Base-by-base conservation (phyloP, 1,284 basidiomycete genomes). In the Moniliophthora roreri region DNA sequence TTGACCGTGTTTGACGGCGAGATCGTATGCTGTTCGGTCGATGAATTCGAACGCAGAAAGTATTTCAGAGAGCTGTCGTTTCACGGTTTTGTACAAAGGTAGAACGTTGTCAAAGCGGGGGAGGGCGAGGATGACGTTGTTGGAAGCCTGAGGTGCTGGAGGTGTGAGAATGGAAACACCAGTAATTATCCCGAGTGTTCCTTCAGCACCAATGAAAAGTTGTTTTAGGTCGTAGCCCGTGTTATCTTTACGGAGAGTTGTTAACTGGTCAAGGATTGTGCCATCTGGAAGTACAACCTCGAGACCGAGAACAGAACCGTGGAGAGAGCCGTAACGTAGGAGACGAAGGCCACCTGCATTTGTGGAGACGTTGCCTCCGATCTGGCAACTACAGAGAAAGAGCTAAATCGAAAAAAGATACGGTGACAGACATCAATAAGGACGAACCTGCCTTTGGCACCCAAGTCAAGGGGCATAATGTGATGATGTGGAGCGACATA, bases 201-300 rank as follows among this genome's bases (percentile, higher is more conserved):
- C 97, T 69, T 99, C 97, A 9, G 92, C 89, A 18, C 97, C 97
- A 62, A 99, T 98, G 71, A 99, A 99, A 6, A 99, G 82, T 69
- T 99, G 97, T 72, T 99, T 99, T 48, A 99, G 78, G 69, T 99
- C 97, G 67, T 98, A 96, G 89, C 94, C 95, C 2, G 97, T 99
- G 70, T 99, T 99, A 72, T 99, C 97, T 74, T 99, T 99, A 46
- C 97, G 84, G 54, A 99, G 73, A 26, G 87, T 84, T 6, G 89
- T 85, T 34, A 95, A 72, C 58, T 90, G 88, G 63, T 95, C 87
- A 55, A 96, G 80, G 55, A 99, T 81, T n/a, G 91, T 93, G n/a
- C 97, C 95, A 64, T 99, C 93, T 1, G 97, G 92, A 26, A 99
- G 78, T 6, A 99, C 97, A 18, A 96, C 95, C 68, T 99, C 97